Evolutionary conservation across 441 rosid genomes (phyloP).

Genomic region (Erysimum pusillum): DNA sequence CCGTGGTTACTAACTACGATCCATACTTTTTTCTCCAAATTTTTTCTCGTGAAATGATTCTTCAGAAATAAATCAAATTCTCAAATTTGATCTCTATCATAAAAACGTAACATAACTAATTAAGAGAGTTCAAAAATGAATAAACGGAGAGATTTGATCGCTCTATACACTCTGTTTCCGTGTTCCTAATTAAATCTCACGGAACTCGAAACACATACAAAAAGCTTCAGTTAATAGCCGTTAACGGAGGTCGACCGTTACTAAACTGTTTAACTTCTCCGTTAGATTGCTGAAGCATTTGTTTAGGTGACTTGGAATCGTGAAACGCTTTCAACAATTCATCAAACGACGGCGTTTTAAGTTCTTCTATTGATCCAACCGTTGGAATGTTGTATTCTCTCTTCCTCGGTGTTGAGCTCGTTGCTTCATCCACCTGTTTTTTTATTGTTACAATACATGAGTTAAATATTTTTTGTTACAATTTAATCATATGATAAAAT

Average conservation of each 20-base stretch:
- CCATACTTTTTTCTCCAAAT: too few relatives aligned
- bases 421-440: slow-evolving; percentile 84
- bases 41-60: too few relatives aligned
- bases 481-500: not conserved
- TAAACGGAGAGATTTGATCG: not conserved
- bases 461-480: not conserved
- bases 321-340: slow-evolving; percentile 78
- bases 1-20: too few relatives aligned
- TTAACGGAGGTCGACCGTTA: slow-evolving; percentile 80
- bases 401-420: slow-evolving; percentile 92
- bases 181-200: slow-evolving; percentile 36
- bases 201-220: slow-evolving; percentile 6
- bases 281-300: slow-evolving; percentile 54
- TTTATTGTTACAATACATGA: too few relatives aligned
- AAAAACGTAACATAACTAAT: slow-evolving; percentile 12
- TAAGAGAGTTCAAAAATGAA: slow-evolving; percentile 1
- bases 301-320: slow-evolving; percentile 71
- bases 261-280: slow-evolving; percentile 73
- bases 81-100: not conserved
- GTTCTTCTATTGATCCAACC: slow-evolving; percentile 81
- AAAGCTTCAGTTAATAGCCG: slow-evolving; percentile 67
- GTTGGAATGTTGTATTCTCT: slow-evolving; percentile 82
- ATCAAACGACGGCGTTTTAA: slow-evolving; percentile 87
- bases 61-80: not conserved
- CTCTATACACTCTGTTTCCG: slow-evolving; percentile 36